These are phyloP conservation scores for Tolypocladium ophioglossoides DNA, from an alignment of 2,329 filamentous ascomycete species.

Conservation along the genomic window DNA sequence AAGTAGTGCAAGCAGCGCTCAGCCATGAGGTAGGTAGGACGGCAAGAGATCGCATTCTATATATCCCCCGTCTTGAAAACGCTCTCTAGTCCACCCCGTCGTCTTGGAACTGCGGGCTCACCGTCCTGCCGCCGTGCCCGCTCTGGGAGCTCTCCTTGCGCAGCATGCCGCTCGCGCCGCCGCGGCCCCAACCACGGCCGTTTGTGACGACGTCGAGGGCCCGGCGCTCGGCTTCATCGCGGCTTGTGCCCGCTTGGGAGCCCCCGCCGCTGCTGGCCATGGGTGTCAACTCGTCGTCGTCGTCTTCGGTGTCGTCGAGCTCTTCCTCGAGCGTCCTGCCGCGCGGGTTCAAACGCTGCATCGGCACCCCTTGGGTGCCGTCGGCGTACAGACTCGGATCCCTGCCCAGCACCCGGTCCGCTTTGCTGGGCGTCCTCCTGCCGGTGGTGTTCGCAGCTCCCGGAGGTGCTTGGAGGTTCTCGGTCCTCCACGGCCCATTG, in stretches of 20 bases:
- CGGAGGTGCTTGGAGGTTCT: background rate
- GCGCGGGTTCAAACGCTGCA: conserved; percentile 35
- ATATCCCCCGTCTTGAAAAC: background rate
- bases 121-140: conserved; percentile 4
- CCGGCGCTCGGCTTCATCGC: conserved; percentile 33
- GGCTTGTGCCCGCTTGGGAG: background rate
- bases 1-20: background rate
- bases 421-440: conserved; percentile 39
- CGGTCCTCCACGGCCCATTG: background rate
- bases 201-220: conserved; percentile 32
- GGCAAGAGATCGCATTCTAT: background rate
- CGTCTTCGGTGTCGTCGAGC: conserved; percentile 27
- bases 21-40: background rate
- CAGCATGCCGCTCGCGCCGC: conserved; percentile 32
- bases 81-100: conserved; percentile 22
- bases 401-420: conserved; percentile 46
- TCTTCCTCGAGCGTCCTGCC: conserved; percentile 35
- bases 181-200: conserved; percentile 25
- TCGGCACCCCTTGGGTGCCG: conserved; percentile 29
- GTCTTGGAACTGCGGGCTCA: conserved; percentile 11
- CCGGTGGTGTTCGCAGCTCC: conserved; percentile 9
- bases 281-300: conserved; percentile 19
- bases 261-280: background rate
- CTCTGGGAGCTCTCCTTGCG: conserved; percentile 22
- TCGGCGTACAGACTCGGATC: conserved; percentile 46